Evolutionary conservation across 148 eudicot species (phyloP), one percentile per base, ranked within the genome.

Genomic region (Persicaria tinctoria): DNA sequence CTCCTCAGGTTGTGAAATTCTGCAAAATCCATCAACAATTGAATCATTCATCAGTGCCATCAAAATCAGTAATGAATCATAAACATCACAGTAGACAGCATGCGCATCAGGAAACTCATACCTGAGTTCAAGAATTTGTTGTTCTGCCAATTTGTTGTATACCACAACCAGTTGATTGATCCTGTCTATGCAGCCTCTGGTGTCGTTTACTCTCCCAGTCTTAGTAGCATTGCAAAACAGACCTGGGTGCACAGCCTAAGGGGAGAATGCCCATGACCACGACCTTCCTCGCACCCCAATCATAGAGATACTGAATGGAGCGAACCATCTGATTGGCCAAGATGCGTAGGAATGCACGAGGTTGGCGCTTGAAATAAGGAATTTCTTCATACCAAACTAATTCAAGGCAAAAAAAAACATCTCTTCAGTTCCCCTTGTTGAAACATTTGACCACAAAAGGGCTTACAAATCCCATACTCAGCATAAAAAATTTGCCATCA

Each of bases 201-300:
- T 44, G 1, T 66, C 80, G 8, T 75, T 82, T 8, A 63, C 79
- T 45, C 77, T 79, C 7, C 68, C 75, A 0, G 70, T 76, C 0
- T 78, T 75, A 78, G 73, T 76, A 49, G 83, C 80, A 82, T 4
- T 78, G 55, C 38, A 80, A 76, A 27, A 78, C 82, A 1, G 75
- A 46, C 63, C 85, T 80, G 4, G 93, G 93, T 32, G 91, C 78
- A 76, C 93, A 89, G 14, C 93, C 93, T 48, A 89, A 76, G 16
- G 93, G 93, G 76, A 81, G 75, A 16, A 89, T 73, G n/a, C 93
- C 91, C 81, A 85, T 77, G 17, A 70, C 57, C 1, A 89, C 85
- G n/a, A 89, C 72, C 82, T 82, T 89, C 70, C 88, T 81, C 23
- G 72, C 89, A 16, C 81, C 85, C 5, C 80, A 78, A 70, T 85